Percentiles rank a stretch among this genome's conserved stretches.
phyloP scores from a whole-genome alignment of 441 rosid species.

The Populus hybrid region DNA sequence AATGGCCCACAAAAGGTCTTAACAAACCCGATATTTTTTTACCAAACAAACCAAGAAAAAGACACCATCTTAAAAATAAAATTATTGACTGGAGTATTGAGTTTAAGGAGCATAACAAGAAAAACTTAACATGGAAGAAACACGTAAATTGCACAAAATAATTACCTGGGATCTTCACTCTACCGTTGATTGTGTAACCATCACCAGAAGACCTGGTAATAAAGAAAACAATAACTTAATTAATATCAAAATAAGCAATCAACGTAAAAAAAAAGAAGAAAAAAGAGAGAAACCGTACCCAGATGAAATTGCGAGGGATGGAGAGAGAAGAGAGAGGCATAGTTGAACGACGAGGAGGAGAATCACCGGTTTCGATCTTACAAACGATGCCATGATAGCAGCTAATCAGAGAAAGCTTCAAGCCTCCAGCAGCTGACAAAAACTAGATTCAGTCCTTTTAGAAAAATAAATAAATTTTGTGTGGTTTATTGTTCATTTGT shows the following conservation, averaged over 20 bases:
- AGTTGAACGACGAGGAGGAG: slow-evolving; percentile 23
- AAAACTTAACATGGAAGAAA: background rate
- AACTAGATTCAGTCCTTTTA: background rate
- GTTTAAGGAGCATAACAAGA: background rate
- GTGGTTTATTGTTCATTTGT: no score
- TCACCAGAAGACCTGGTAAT: slow-evolving; percentile 60
- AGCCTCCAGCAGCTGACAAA: background rate
- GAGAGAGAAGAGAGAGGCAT: slow-evolving; percentile 24
- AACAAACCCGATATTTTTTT: background rate
- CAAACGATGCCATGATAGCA: slow-evolving; percentile 27
- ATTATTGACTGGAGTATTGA: background rate
- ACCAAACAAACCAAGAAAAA: background rate
- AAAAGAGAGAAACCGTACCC: slow-evolving; percentile 25
- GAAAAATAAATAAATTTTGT: no score
- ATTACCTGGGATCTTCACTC: slow-evolving; percentile 69
- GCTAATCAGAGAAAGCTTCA: background rate
- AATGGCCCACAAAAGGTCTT: no score
- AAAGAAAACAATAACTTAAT: background rate
- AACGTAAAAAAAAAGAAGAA: background rate
- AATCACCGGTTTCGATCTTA: slow-evolving; percentile 27
- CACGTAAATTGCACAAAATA: background rate
- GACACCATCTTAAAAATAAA: background rate
- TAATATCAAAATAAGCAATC: background rate
- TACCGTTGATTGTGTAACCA: slow-evolving; percentile 68
- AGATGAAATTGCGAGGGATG: slow-evolving; percentile 31